Conservation (phyloP, 2,329 filamentous ascomycete genomes). For the Penicillium sp. region DNA sequence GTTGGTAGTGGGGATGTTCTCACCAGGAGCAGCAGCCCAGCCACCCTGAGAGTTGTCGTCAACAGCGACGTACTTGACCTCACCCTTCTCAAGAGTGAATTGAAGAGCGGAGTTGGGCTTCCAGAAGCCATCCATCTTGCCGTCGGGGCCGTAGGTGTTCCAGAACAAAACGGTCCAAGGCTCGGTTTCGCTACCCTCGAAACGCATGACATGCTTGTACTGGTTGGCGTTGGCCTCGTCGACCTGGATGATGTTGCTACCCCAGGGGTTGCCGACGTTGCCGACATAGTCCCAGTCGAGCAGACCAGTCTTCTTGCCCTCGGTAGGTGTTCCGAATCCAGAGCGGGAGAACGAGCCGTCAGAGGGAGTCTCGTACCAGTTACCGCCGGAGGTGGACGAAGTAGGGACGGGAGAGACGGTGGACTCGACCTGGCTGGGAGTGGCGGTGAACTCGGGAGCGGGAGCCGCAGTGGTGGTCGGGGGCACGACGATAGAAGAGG, state of each 20-base stretch:
- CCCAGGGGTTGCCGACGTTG: conserved; percentile 39
- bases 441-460: conserved; percentile 1
- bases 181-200: conserved; percentile 33
- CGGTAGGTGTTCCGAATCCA: conserved; percentile 40
- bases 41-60: conserved; percentile 39
- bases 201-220: conserved; percentile 38
- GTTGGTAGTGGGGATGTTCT: conserved; percentile 25
- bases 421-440: conserved; percentile 13
- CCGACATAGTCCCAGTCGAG: conserved; percentile 31
- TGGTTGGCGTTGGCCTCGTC: conserved; percentile 28
- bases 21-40: conserved; percentile 33
- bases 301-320: conserved; percentile 14
- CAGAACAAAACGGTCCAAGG: conserved; percentile 40
- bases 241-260: conserved; percentile 43
- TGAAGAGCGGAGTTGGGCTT: conserved; percentile 34
- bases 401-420: conserved; percentile 9
- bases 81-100: conserved; percentile 30
- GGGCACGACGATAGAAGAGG: conserved; percentile 9
- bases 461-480: conserved; percentile 10
- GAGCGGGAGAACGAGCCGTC: conserved; percentile 22
- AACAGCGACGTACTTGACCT: conserved; percentile 39
- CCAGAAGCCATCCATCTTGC: conserved; percentile 34
- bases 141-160: conserved; percentile 39
- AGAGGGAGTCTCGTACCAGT: conserved; percentile 25
- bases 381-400: conserved; percentile 5